These are phyloP conservation scores for Wallemia hederae DNA, from an alignment of 1,284 basidiomycete genomes.

Conservation along the genomic window DNA sequence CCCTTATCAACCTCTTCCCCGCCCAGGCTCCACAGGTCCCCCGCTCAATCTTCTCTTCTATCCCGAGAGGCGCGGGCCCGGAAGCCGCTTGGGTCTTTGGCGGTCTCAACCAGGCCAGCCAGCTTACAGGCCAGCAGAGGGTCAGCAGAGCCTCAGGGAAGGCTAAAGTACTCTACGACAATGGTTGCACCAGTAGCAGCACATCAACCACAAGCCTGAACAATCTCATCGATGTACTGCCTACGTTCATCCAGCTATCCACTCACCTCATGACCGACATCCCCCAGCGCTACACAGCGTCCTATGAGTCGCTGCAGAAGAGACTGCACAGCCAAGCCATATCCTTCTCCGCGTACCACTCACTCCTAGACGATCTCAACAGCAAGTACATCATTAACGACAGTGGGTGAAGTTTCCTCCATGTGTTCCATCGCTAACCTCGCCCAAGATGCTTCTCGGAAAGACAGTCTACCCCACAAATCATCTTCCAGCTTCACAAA, in stretches of 20 bases:
- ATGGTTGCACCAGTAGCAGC: not conserved
- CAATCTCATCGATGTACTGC: not conserved
- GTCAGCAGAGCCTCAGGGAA: not conserved
- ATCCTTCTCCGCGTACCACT: not conserved
- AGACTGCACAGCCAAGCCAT: not conserved
- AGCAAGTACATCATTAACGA: no score
- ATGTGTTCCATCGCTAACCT: no score
- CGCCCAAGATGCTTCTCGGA: not conserved
- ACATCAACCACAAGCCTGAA: not conserved
- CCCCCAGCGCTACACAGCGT: not conserved
- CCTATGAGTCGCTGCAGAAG: not conserved
- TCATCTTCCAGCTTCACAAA: not conserved
- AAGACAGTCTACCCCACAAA: not conserved
- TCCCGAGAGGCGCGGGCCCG: not conserved
- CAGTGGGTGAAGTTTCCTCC: no score
- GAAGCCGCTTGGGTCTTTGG: not conserved
- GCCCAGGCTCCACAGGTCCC: not conserved
- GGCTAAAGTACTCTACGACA: not conserved
- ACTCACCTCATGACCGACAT: not conserved
- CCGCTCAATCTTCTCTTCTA: not conserved
- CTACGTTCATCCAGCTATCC: not conserved
- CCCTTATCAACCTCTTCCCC: not conserved
- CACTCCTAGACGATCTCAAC: no score
- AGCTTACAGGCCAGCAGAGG: no score
- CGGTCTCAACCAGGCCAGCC: not conserved